phyloP scores from a whole-genome alignment of 148 eudicot species.

The Bassia scoparia region DNA sequence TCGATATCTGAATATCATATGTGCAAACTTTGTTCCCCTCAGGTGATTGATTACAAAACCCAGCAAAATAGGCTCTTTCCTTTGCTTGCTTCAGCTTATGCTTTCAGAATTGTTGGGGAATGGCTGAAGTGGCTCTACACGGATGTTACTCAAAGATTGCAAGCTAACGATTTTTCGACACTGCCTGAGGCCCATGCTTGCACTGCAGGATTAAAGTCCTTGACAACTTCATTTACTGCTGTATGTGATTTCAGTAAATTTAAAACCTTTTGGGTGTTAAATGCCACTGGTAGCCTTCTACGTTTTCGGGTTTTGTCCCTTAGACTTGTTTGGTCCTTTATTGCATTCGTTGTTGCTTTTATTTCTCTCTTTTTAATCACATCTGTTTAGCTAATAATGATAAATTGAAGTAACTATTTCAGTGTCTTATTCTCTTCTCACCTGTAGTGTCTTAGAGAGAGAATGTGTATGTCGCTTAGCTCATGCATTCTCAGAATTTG shows the following conservation, averaged over 20 bases:
- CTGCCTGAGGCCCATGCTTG: slow-evolving; percentile 98
- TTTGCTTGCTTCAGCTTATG: slow-evolving; percentile 93
- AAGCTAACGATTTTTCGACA: slow-evolving; percentile 83
- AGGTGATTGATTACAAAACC: slow-evolving; percentile 97
- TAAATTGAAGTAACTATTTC: not conserved
- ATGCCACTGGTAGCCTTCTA: too few relatives aligned
- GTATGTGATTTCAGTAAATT: slow-evolving; percentile 41
- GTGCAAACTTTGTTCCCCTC: slow-evolving; percentile 8
- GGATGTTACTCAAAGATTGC: slow-evolving; percentile 80
- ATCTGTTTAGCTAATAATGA: not conserved
- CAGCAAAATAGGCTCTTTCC: slow-evolving; percentile 98
- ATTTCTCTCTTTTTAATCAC: not conserved
- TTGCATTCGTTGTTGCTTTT: not conserved
- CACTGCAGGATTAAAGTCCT: slow-evolving; percentile 94
- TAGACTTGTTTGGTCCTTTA: not conserved
- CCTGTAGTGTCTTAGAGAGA: not conserved
- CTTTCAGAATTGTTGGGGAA: slow-evolving; percentile 90
- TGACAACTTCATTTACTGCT: slow-evolving; percentile 87
- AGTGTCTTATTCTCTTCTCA: not conserved
- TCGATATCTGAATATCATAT: not conserved
- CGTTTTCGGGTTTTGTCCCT: not conserved
- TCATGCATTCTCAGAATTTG: not conserved
- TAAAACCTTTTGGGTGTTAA: not conserved
- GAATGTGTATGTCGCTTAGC: not conserved
- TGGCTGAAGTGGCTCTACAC: slow-evolving; percentile 93